Base-by-base conservation (phyloP, 495 filamentous ascomycete genomes). In the Tetracladium marchalianum region DNA sequence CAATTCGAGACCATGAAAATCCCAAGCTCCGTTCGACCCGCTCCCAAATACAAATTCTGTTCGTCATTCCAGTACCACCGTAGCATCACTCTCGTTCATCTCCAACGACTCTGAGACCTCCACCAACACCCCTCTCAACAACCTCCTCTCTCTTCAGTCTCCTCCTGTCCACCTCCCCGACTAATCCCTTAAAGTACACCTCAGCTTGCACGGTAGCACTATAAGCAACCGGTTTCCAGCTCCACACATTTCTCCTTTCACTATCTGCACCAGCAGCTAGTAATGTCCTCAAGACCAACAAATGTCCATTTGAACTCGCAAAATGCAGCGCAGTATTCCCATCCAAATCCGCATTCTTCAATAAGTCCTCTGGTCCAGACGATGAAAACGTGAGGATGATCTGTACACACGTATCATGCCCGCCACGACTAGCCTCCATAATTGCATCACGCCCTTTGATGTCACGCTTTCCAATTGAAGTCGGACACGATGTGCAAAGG, bases 301-400 rank as follows among this genome's bases (percentile, higher is more conserved):
- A 62, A 53, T 87, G 77, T 11, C 87, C 86, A 54, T 82, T 73
- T 46, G 65, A 67, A 51, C 71, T 75, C 44, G 76, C 71, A 61
- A 75, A 79, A 64, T 93, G 87, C 44, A 92, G 70, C 11, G 85
- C 78, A 16, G 84, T 90, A 56, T 90, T 89, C 10, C 86, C 86
- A 16, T 78, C 68, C 10, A 63, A 51, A 59, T 93, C 86, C 2
- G 63, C 62, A 51, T 65, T 62, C 31, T 54, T 59, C 31, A 73
- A 62, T 27, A 44, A 32, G 7, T 19, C 51, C 34, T 61, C 47
- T 33, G 66, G 56, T 42, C 76, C 65, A 7, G 56, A 62, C 43
- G 73, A 69, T 1, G 62, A 65, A 33, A 68, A 76, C 7, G 74
- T 76, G 31, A 81, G 62, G 15, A 85, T 67, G 45, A 82, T 66